Percentiles rank a stretch among this genome's conserved stretches.
Evolutionary conservation across 306 rosid genomes (phyloP).

Genomic region (Dryas drummondii): DNA sequence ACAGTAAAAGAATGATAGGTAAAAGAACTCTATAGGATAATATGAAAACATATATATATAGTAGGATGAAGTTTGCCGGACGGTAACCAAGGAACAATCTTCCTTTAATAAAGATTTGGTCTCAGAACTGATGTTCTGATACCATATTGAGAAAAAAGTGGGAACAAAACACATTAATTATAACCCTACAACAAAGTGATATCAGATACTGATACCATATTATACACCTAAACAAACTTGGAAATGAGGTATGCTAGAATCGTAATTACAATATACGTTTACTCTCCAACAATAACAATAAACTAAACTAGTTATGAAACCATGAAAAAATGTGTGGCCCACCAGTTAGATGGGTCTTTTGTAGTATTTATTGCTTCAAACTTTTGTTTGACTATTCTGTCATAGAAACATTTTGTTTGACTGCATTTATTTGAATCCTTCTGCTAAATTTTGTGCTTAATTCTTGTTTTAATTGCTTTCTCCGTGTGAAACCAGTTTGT

Average conservation of each 20-base stretch:
- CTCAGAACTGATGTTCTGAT: too few species aligned
- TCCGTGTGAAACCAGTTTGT: not conserved
- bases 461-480: not conserved
- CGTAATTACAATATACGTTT: not conserved
- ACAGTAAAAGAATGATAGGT: too few species aligned
- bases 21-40: too few species aligned
- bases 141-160: too few species aligned
- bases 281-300: not conserved
- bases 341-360: not conserved
- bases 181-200: too few species aligned
- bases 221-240: too few species aligned
- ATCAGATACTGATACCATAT: too few species aligned
- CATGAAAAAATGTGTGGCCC: not conserved
- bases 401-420: not conserved
- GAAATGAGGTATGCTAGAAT: not conserved
- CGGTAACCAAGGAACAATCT: too few species aligned
- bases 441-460: not conserved
- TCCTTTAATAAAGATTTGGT: too few species aligned
- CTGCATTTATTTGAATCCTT: not conserved
- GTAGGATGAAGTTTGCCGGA: too few species aligned
- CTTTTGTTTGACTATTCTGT: not conserved
- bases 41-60: too few species aligned
- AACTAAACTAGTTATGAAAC: not conserved
- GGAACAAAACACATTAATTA: too few species aligned
- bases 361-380: not conserved